phyloP scores from a whole-genome alignment of 2,329 filamentous ascomycete species.

The Calonectria naviculata region DNA sequence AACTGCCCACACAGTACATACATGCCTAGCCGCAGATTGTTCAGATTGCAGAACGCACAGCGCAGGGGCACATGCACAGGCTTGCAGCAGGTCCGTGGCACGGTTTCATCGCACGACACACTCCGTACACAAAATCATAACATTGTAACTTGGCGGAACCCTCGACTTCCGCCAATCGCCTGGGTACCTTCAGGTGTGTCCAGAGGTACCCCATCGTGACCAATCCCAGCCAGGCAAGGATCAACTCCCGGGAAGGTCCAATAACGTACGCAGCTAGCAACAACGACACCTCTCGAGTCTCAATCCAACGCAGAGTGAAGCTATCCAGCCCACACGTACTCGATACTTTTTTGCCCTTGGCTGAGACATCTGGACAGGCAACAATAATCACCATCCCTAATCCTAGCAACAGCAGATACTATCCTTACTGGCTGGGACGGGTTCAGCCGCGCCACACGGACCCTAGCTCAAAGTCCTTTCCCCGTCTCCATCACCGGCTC shows the following conservation, averaged over 20 bases:
- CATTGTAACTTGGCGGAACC: neutral
- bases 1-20: neutral
- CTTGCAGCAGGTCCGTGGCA: neutral
- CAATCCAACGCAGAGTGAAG: neutral
- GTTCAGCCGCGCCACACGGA: conserved; percentile 24
- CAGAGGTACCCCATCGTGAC: neutral
- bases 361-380: neutral
- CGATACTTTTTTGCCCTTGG: neutral
- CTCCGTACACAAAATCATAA: neutral
- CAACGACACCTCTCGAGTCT: conserved; percentile 1
- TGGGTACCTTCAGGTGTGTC: neutral
- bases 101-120: neutral
- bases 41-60: conserved; percentile 4
- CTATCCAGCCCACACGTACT: neutral
- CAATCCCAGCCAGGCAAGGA: conserved; percentile 31
- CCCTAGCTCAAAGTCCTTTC: conserved; percentile 22
- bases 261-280: neutral
- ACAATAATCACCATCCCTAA: neutral
- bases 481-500: conserved; percentile 9
- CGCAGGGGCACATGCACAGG: neutral
- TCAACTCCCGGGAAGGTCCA: conserved; percentile 19
- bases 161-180: neutral
- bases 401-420: conserved; percentile 1
- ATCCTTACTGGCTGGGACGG: neutral
- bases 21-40: neutral